These are phyloP conservation scores for Alternaria rosae DNA, from an alignment of 2,329 filamentous ascomycete species.

Conservation along the genomic window DNA sequence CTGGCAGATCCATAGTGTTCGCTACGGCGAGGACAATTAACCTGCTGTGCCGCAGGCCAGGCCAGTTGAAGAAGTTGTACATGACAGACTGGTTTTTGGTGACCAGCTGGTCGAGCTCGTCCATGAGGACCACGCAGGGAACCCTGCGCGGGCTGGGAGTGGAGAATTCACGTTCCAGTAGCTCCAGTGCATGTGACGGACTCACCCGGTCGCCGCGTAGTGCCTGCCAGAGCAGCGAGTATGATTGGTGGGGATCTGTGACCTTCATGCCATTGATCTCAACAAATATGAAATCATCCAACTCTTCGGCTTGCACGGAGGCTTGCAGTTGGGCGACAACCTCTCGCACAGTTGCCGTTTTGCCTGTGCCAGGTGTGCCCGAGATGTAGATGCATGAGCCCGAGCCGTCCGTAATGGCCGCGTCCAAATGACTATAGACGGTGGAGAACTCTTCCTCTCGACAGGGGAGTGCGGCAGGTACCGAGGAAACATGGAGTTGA, in stretches of 20 bases:
- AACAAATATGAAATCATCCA: constrained; percentile 98
- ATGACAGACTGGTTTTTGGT: constrained; percentile 99
- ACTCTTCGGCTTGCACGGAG: constrained; percentile 85
- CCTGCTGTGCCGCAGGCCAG: constrained; percentile 85
- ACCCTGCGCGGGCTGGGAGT: constrained; percentile 89
- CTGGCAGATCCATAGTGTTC: constrained; percentile 98
- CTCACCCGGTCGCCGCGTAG: constrained; percentile 92
- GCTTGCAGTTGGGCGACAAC: constrained; percentile 88
- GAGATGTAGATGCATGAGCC: constrained; percentile 99
- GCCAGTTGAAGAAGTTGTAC: constrained; percentile 99
- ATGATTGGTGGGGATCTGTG: constrained; percentile 95
- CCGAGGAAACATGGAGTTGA: constrained; percentile 90
- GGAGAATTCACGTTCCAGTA: constrained; percentile 91
- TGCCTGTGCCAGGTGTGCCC: constrained; percentile 96
- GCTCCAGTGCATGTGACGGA: constrained; percentile 86
- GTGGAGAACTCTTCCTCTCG: constrained; percentile 89
- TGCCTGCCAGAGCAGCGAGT: constrained; percentile 94
- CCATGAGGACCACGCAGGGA: constrained; percentile 97
- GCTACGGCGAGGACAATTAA: constrained; percentile 96
- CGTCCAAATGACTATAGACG: constrained; percentile 92
- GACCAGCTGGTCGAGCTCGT: constrained; percentile 95
- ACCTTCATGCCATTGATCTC: constrained; percentile 99
- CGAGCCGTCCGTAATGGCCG: constrained; percentile 90
- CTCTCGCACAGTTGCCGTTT: constrained; percentile 96
- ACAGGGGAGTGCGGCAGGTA: constrained; percentile 87